Base-by-base conservation (phyloP, 2,329 filamentous ascomycete species). In the Mycosphaerella sp. region DNA sequence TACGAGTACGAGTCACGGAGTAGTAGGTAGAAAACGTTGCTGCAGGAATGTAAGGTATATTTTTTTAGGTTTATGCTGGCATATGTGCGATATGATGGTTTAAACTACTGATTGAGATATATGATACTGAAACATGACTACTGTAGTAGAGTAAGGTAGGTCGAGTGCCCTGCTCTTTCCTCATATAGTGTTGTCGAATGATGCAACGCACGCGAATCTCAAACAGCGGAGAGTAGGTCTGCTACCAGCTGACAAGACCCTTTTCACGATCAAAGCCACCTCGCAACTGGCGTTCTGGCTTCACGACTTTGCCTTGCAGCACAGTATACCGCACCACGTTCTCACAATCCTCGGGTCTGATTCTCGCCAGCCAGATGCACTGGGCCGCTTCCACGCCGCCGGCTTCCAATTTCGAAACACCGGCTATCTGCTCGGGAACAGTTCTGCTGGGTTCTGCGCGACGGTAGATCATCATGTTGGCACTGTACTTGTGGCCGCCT, bases 401-500 rank as follows among this genome's bases (percentile, higher is more conserved):
- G 21, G 71, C 70, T 39, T 69, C 67, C 13, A 70, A 68, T 42
- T 71, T 71, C 46, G 72, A 71, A 42, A 62, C 63, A 45, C 62
- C 68, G 50, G 64, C 63, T 41, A 57, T 59, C 49, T 61, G 59
- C 48, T 60, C 50, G 45, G 53, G 50, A 39, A 60, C 55, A 67
- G 51, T 60, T 39, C 58, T 54, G 32, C 56, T 41, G 6, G 53
- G 49, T 30, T 66, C 70, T 6, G 76, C 75, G 14, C 79, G 78
- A 8, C 93, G 80, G 69, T 98, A 97, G 1, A 98, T 77, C 75
- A 98, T 87, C 61, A 97, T 82, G 64, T 98, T 98, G 25, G 93
- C 93, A 41, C 85, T 84, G 72, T 95, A 97, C 73, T 96, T 96
- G 75, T 98, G 93, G 0, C 93, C 93, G 25, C 93, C 93, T 2